Base-by-base conservation (phyloP, 2,329 filamentous ascomycete species). In the Ceratocystis variospora region DNA sequence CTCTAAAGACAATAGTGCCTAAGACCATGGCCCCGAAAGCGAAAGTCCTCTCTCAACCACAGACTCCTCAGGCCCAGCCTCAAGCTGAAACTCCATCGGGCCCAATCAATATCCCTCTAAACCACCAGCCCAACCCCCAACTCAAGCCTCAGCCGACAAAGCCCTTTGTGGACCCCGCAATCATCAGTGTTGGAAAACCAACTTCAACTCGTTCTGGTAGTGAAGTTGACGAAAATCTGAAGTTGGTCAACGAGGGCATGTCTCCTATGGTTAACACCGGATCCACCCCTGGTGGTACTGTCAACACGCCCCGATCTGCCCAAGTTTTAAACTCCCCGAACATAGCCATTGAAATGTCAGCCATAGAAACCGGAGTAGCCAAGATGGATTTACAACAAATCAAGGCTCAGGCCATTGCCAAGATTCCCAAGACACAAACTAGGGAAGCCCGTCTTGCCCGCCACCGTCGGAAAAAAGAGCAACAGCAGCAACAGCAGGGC, bases 101-200 rank as follows among this genome's bases (percentile, higher is more conserved):
- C 31, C 53, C 28, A 17, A 28, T 31, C 17, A 57, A 31, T 31
- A n/a, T 31, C 10, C 53, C 3, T 17, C n/a, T 25, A n/a, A 62
- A 28, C 31, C 33, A n/a, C 31, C 41, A 62, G 37, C 4, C 61
- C 17, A 19, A 53, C 0, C 48, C 48, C 5, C 37, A 44, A 25
- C 22, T 22, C 10, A 62, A 66, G 59, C 33, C 61, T 3, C 28
- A 64, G 41, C 10, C 28, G 37, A 41, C 10, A 17, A 45, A 44
- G 37, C 71, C 79, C 0, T 90, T 94, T 71, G 81, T 87, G n/a
- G 90, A 95, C 71, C 90, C 90, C 10, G 90, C 90, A 2, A 95
- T 95, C 66, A 73, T 95, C 59, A 91, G 89, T 72, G 82, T 89
- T 62, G 79, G 69, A 12, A 65, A 64, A n/a, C 59, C 65, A 10